Base-by-base conservation (phyloP, 2,329 filamentous ascomycete genomes). In the Xylaria sp. region DNA sequence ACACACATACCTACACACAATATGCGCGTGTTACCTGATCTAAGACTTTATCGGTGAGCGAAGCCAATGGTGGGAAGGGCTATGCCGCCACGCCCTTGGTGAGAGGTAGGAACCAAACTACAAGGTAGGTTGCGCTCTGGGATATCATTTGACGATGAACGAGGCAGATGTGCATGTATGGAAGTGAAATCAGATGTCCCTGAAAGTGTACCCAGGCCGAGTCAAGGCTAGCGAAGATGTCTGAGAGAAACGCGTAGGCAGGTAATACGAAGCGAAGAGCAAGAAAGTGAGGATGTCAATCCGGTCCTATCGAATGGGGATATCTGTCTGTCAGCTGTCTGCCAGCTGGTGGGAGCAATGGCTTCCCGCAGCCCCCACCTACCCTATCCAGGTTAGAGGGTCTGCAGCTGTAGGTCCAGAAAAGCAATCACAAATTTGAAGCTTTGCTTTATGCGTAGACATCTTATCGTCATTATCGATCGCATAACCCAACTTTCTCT, bases 121-220 rank as follows among this genome's bases (percentile, higher is more conserved):
- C 42, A 3, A 55, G 42, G 34, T 17, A 55, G 42, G 34, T 17
- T 19, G 47, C 50, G 47, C 7, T 48, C 45, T 32, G 14, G 21
- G 30, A 57, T 61, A 39, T 69, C 53, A 66, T 69, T 69, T 64
- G 69, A 56, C 32, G 24, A 59, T 59, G 56, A 66, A 66, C 66
- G 65, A 68, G 58, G 32, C 30, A 32, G 24, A 12, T 14, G 19
- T 39, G 34, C 45, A 34, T 14, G 30, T 9, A 21, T 27, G n/a
- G 55, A 17, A 12, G 32, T 45, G 55, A 8, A 34, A 24, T 24
- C 19, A 32, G 27, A n/a, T 27, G 48, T 32, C 9, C 19, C 11
- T 24, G 1, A 17, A 24, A 30, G 30, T 14, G n/a, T 55, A 14
- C 8, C 4, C 7, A 30, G 48, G 14, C 3, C 7, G 24, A 9